Conservation (phyloP, 2,329 filamentous ascomycete species). For the Triangularia setosa region DNA sequence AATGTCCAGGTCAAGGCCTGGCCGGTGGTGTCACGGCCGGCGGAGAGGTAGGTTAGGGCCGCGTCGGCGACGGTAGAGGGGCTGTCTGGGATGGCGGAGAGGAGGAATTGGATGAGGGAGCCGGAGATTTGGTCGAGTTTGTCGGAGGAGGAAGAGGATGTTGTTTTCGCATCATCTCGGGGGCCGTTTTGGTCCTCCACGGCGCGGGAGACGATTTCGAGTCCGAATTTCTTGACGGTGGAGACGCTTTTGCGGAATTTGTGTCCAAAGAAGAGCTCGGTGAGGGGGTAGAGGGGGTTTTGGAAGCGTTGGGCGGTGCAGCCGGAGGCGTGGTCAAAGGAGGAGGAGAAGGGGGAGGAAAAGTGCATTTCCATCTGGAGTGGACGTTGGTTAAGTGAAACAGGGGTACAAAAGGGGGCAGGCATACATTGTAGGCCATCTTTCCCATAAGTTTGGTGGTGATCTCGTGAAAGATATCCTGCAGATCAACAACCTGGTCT, state of each 20-base stretch:
- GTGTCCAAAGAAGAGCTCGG: conserved; percentile 49
- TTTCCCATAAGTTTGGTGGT: conserved; percentile 64
- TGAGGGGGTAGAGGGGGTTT: conserved; percentile 60
- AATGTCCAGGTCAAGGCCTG: conserved; percentile 63
- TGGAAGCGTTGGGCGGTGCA: conserved; percentile 59
- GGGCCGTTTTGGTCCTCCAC: conserved; percentile 32
- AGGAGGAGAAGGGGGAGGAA: conserved; percentile 54
- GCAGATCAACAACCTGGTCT: conserved; percentile 46
- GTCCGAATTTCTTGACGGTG: conserved; percentile 53
- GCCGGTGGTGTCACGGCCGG: conserved; percentile 61
- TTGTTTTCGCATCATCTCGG: neutral
- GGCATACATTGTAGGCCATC: conserved; percentile 58
- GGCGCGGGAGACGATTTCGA: conserved; percentile 53
- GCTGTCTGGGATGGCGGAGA: conserved; percentile 53
- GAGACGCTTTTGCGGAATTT: conserved; percentile 47
- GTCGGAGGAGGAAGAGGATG: neutral
- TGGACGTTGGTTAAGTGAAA: neutral
- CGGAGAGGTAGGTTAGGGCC: conserved; percentile 63
- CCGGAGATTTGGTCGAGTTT: conserved; percentile 45
- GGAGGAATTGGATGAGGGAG: conserved; percentile 56
- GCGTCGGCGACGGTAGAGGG: conserved; percentile 57
- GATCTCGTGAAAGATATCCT: conserved; percentile 58
- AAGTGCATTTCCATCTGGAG: conserved; percentile 60
- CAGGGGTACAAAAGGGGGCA: neutral
- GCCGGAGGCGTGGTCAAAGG: conserved; percentile 61